Percentiles rank a stretch among this genome's conserved stretches.
Evolutionary conservation across 345 rosid genomes (phyloP).

Genomic region (Excoecaria agallocha): DNA sequence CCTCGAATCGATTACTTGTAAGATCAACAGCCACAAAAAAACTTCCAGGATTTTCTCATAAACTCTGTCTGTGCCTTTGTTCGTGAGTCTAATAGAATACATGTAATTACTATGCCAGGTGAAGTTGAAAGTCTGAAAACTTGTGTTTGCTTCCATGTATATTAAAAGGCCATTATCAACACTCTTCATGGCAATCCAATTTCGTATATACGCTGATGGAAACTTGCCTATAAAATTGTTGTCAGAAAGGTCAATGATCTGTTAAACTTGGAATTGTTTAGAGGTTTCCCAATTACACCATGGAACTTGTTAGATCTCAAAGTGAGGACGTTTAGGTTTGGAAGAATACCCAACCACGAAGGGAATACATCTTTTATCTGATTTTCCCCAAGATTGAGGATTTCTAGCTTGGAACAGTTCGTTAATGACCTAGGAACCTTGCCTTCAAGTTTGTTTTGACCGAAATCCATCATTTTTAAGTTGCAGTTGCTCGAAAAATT

Average conservation of each 20-base stretch:
- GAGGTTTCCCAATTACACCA: not conserved
- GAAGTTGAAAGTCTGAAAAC: not conserved
- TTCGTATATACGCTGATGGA: not conserved
- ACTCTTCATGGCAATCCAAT: not conserved
- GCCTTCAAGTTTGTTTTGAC: too few species aligned
- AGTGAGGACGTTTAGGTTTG: not conserved
- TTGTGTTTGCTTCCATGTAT: not conserved
- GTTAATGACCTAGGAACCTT: too few species aligned
- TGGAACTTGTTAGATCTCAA: not conserved
- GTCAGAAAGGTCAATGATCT: conserved; percentile 4
- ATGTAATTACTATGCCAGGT: not conserved
- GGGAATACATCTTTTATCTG: conserved; percentile 10
- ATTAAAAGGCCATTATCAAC: conserved; percentile 1
- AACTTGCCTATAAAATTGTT: conserved; percentile 1
- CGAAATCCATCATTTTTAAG: too few species aligned
- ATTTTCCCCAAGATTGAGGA: conserved; percentile 9
- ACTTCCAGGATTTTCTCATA: not conserved
- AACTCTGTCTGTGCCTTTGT: not conserved
- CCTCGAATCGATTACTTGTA: conserved; percentile 13
- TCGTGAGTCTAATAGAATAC: not conserved
- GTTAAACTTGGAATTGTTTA: not conserved
- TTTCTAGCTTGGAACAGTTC: not conserved
- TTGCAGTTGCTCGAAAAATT: too few species aligned
- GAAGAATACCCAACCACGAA: not conserved
- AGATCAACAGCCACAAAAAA: conserved; percentile 6